Percentiles rank a stretch among this genome's conserved stretches.
These are phyloP conservation scores for Arxiozyma bovina DNA, from an alignment of 1,139 yeast genomes.

Conservation along the genomic window DNA sequence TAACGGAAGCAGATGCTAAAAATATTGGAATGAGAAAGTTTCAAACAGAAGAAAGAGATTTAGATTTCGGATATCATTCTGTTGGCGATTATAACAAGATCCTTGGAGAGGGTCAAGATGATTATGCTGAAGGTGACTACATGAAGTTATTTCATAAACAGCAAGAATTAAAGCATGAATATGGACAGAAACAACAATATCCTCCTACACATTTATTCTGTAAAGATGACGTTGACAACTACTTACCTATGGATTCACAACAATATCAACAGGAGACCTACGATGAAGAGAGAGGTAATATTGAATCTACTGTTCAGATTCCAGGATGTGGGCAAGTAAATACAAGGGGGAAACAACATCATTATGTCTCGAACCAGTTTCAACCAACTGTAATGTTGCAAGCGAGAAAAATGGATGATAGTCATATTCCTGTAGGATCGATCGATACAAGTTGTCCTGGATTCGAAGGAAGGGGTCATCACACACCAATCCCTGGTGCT, in stretches of 20 bases:
- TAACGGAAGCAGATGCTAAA: not conserved
- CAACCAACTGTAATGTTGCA: constrained; percentile 9
- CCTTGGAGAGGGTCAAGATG: constrained; percentile 13
- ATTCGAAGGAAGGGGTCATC: constrained; percentile 9
- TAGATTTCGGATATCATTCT: not conserved
- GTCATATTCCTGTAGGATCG: constrained; percentile 8
- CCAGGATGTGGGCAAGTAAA: constrained; percentile 14
- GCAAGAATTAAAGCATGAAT: not conserved
- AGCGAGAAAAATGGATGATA: constrained; percentile 13
- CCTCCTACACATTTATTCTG: constrained; percentile 10
- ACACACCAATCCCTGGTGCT: constrained; percentile 15
- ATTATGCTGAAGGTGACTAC: constrained; percentile 8
- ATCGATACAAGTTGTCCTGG: constrained; percentile 9
- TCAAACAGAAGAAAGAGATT: not conserved
- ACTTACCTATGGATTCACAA: not conserved
- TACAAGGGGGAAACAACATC: not conserved
- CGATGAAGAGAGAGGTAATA: constrained; percentile 2
- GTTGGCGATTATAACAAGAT: constrained; percentile 4
- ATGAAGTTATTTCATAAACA: not conserved
- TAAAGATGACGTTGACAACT: not conserved
- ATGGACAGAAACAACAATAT: constrained; percentile 3
- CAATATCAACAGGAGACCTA: constrained; percentile 7
- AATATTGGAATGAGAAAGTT: not conserved
- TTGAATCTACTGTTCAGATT: constrained; percentile 6
- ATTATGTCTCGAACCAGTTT: not conserved